Conservation (phyloP, 805 yeast genomes). For the Myxozyma neotropica region DNA sequence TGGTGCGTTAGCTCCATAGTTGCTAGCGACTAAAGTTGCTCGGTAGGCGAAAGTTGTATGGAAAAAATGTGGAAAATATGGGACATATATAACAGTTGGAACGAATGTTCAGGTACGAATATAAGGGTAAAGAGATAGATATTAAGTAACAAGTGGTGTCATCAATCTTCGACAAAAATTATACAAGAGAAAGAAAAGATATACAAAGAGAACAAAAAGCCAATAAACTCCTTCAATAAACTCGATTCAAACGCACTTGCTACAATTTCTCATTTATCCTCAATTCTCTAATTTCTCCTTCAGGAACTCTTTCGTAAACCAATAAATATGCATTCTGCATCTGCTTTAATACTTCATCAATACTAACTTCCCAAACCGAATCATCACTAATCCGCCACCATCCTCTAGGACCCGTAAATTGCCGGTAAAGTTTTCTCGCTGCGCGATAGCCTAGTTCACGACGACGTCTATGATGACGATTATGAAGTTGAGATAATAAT, state of each 20-base stretch:
- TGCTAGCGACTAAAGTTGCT: too few relatives aligned
- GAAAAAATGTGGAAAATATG: too few relatives aligned
- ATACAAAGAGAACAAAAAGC: too few relatives aligned
- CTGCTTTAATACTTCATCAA: constrained; percentile 63
- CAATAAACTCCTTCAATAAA: too few relatives aligned
- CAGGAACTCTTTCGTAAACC: constrained; percentile 59
- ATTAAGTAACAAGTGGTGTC: too few relatives aligned
- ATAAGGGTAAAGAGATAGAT: too few relatives aligned
- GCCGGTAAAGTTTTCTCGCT: constrained; percentile 8
- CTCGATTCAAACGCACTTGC: not conserved
- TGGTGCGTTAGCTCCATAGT: too few relatives aligned
- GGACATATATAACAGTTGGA: too few relatives aligned
- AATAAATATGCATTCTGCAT: constrained; percentile 81
- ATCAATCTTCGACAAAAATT: too few relatives aligned
- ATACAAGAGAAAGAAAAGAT: too few relatives aligned
- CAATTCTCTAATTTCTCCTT: constrained; percentile 5
- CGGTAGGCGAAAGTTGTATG: too few relatives aligned
- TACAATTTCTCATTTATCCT: constrained; percentile 1
- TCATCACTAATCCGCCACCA: constrained; percentile 87
- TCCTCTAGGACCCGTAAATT: constrained; percentile 33
- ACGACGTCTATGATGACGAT: not conserved
- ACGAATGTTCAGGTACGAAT: too few relatives aligned
- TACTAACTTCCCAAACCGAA: constrained; percentile 61
- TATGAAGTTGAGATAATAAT: not conserved
- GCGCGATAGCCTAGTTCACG: constrained; percentile 8